These are phyloP conservation scores for Neltuma alba DNA, from an alignment of 306 rosid species.

Conservation along the genomic window DNA sequence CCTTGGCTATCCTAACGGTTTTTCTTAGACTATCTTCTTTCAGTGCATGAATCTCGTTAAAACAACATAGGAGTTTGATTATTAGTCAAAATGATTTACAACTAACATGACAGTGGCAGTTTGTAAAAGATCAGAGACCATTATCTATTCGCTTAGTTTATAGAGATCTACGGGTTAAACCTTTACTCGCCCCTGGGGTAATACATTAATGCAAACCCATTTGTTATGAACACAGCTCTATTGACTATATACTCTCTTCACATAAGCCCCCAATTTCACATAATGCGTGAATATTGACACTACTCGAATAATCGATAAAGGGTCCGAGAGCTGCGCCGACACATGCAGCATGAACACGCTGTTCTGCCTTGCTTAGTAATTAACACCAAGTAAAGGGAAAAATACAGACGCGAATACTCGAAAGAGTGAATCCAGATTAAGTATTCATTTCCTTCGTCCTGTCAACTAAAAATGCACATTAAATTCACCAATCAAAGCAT, in stretches of 20 bases:
- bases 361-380: background rate
- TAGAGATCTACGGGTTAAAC: slow-evolving; percentile 24
- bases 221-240: slow-evolving; percentile 1
- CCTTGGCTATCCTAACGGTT: background rate
- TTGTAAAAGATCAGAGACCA: slow-evolving; percentile 12
- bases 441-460: background rate
- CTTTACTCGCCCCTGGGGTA: background rate
- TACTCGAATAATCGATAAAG: slow-evolving; percentile 35
- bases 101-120: slow-evolving; percentile 10
- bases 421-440: background rate
- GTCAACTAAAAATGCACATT: background rate
- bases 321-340: background rate
- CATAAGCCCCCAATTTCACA: background rate
- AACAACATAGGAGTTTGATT: slow-evolving; percentile 8
- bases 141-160: slow-evolving; percentile 16
- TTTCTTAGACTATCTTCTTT: slow-evolving; percentile 7
- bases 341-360: background rate
- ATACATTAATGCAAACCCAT: background rate
- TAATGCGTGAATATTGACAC: slow-evolving; percentile 13
- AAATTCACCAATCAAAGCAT: background rate
- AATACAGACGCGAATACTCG: background rate
- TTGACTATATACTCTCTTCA: slow-evolving; percentile 11
- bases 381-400: background rate
- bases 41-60: slow-evolving; percentile 17
- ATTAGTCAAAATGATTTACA: background rate